Base-by-base conservation (phyloP, 2,329 filamentous ascomycete species). In the Colletotrichum sp. region DNA sequence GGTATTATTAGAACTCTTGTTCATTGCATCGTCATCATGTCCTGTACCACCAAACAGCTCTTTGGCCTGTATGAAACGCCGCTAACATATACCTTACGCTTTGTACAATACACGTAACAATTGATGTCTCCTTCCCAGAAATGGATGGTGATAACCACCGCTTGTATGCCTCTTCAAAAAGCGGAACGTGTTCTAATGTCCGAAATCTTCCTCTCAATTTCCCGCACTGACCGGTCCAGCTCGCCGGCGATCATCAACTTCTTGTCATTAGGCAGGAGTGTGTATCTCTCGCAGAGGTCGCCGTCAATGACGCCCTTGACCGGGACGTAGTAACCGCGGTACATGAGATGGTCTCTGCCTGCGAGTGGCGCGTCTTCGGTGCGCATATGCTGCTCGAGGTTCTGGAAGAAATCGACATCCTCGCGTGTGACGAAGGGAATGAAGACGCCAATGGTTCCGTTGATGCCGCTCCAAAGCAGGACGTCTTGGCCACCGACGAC, bases 321-420 rank as follows among this genome's bases (percentile, higher is more conserved):
- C 1, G 97, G 98, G 8, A 95, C 95, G 84, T 98, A 99, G 86
- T 98, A 99, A 78, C 96, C 93, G 78, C 98, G 91, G 84, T 98
- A 99, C 81, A 98, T 98, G 61, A 99, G 88, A 85, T 99, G 97
- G 84, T 99, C 98, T 78, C 98, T 91, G 57, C 97, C 98, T 25
- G 95, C 95, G 63, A 99, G 87, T 9, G 96, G 96, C 44, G 96
- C 91, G 81, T 98, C 96, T 82, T 98, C 95, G 15, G 91, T 92
- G 64, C 96, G 91, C 83, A 99, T 90, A 82, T 98, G 95, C 82
- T 94, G 93, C 86, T 99, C 97, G 28, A 99, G 89, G 77, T 92
- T 95, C 84, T 98, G 96, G 91, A 99, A 99, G 86, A 99, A 98
- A 84, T 98, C 97, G 66, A 98, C 95, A 81, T 98, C 96, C 82